Evolutionary conservation across 306 rosid genomes (phyloP).

Genomic region (Pyrus betulifolia): DNA sequence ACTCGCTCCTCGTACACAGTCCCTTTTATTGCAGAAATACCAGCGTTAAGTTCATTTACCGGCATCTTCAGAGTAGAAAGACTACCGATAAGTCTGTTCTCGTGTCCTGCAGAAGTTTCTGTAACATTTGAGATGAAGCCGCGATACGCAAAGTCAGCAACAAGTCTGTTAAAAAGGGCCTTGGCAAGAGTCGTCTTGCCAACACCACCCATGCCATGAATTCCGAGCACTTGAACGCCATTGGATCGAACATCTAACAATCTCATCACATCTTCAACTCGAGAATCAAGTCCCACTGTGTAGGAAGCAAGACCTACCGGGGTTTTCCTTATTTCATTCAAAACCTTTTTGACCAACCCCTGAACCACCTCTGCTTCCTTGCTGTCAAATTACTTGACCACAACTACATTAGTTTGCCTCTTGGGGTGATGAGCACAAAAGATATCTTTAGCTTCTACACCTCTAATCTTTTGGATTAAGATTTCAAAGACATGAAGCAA

Average conservation of each 20-base stretch:
- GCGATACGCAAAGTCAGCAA: constrained; percentile 19
- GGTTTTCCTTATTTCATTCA: too few species aligned
- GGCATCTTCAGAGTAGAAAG: constrained; percentile 7
- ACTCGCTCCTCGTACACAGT: constrained; percentile 17
- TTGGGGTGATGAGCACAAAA: not conserved
- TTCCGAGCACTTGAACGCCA: constrained; percentile 28
- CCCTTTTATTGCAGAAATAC: constrained; percentile 12
- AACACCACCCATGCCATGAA: constrained; percentile 48
- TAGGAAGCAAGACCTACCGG: constrained; percentile 7
- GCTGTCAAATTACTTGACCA: constrained; percentile 14
- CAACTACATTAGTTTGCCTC: not conserved
- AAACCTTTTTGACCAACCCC: constrained; percentile 9
- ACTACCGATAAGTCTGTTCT: constrained; percentile 1
- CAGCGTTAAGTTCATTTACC: constrained; percentile 4
- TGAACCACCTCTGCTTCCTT: constrained; percentile 10
- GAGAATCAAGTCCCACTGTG: constrained; percentile 43
- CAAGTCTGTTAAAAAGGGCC: constrained; percentile 36
- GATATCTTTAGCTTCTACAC: too few species aligned
- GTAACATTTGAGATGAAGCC: constrained; percentile 45
- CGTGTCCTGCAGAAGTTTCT: constrained; percentile 18
- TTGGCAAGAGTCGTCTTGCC: constrained; percentile 61
- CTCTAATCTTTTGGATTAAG: too few species aligned
- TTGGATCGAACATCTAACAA: constrained; percentile 31
- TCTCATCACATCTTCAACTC: constrained; percentile 20
- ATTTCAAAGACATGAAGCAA: too few species aligned